These are phyloP conservation scores for Saprolegnia parasitica DNA, from an alignment of 352 stramenopile species.

Conservation along the genomic window DNA sequence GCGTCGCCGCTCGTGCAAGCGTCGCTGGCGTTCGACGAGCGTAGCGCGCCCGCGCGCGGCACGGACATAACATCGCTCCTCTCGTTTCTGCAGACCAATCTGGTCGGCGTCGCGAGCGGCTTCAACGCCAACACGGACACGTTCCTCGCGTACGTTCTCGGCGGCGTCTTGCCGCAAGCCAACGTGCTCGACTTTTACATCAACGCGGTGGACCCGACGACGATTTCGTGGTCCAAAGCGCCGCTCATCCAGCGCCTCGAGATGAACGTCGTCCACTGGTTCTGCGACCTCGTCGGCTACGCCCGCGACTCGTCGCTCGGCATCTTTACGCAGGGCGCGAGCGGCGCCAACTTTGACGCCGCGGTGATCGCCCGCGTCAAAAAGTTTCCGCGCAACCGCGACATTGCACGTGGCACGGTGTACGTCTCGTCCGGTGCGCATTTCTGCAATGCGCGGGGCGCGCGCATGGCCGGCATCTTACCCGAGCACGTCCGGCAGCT, in stretches of 20 bases:
- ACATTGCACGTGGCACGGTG: neutral
- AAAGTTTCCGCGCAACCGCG: neutral
- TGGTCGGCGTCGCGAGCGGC: neutral
- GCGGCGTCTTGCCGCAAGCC: neutral
- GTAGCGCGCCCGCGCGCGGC: neutral
- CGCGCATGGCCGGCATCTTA: neutral
- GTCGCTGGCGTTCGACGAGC: neutral
- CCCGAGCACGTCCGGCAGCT: neutral
- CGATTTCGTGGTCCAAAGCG: neutral
- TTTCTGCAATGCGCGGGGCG: conserved; percentile 8
- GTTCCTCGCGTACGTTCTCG: conserved; percentile 3
- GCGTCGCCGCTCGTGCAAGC: conserved; percentile 2
- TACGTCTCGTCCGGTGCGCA: neutral
- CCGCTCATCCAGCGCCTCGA: neutral
- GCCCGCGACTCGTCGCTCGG: neutral
- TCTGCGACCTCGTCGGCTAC: neutral
- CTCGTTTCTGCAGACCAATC: neutral
- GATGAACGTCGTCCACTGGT: conserved; percentile 4
- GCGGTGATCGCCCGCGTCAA: conserved; percentile 5
- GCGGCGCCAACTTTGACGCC: conserved; percentile 3
- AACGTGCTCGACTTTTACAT: conserved; percentile 12
- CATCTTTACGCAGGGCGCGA: conserved; percentile 11
- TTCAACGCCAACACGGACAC: conserved; percentile 7
- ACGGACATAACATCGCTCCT: neutral
- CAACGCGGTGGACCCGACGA: conserved; percentile 1